A percentile compares a stretch with the other conserved stretches of the same genome.
These are phyloP conservation scores for Suillus decipiens DNA, from an alignment of 768 basidiomycete species.

Conservation along the genomic window DNA sequence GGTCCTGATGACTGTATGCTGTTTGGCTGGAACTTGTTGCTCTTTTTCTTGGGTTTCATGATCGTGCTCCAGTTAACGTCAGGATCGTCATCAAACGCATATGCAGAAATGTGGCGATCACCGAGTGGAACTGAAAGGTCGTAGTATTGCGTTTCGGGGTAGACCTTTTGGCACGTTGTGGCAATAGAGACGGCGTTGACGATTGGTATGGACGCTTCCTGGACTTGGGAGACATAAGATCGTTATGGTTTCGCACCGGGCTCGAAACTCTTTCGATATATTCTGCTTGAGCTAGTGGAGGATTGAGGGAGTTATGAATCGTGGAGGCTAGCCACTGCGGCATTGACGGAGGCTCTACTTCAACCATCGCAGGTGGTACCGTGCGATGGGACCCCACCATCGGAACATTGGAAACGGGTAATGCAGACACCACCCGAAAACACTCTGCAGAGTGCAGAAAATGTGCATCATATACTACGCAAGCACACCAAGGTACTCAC, in stretches of 20 bases:
- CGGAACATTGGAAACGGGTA: not conserved
- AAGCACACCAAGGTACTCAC: not conserved
- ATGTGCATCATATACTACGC: not conserved
- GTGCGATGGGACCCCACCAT: not conserved
- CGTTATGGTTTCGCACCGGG: constrained; percentile 6
- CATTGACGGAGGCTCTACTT: not conserved
- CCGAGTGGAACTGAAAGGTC: not conserved
- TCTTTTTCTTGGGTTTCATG: constrained; percentile 7
- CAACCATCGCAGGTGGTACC: not conserved
- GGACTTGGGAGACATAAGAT: not conserved
- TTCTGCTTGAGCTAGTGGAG: not conserved
- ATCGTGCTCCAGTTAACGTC: constrained; percentile 19
- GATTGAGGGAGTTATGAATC: constrained; percentile 1
- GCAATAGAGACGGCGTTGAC: constrained; percentile 2
- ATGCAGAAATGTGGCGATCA: constrained; percentile 15
- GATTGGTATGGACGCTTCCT: constrained; percentile 2
- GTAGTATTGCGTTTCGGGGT: constrained; percentile 4
- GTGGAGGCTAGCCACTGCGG: constrained; percentile 12
- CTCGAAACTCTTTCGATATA: not conserved
- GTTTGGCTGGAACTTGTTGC: not conserved
- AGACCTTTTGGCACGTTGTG: constrained; percentile 10
- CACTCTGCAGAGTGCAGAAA: not conserved
- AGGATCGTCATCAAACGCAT: constrained; percentile 24
- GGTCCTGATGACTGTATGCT: constrained; percentile 21
- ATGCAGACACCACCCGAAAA: not conserved